Evolutionary conservation across 805 yeast genomes (phyloP).

Genomic region (Metschnikowia chrysomelidarum): DNA sequence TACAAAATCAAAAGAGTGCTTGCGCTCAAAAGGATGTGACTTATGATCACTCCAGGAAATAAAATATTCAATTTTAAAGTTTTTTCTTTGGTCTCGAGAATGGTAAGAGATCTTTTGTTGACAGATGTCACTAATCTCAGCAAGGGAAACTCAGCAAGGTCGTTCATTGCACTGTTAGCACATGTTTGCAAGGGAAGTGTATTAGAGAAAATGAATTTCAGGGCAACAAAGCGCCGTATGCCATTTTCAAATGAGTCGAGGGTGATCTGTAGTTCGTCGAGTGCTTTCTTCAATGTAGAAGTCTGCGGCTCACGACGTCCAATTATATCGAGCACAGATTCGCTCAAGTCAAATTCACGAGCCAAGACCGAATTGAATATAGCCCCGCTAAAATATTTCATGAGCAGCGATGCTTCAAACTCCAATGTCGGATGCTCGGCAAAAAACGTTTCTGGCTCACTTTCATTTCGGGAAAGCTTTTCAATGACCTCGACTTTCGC

Average conservation of each 20-base stretch:
- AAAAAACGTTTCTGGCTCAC: constrained; percentile 20
- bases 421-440: constrained; percentile 16
- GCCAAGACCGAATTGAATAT: constrained; percentile 14
- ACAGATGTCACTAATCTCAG: constrained; percentile 7
- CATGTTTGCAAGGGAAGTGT: constrained; percentile 12
- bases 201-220: constrained; percentile 16
- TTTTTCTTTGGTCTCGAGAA: neutral
- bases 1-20: constrained; percentile 11
- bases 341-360: constrained; percentile 5
- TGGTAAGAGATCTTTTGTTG: constrained; percentile 1
- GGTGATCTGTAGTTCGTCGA: constrained; percentile 2
- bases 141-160: neutral
- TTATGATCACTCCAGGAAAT: constrained; percentile 6
- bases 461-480: constrained; percentile 39
- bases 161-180: constrained; percentile 4
- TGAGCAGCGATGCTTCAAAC: constrained; percentile 15
- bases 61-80: constrained; percentile 1
- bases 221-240: constrained; percentile 28
- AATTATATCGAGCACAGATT: constrained; percentile 11
- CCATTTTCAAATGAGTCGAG: constrained; percentile 22
- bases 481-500: constrained; percentile 33
- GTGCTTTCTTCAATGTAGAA: neutral
- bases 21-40: constrained; percentile 11
- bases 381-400: constrained; percentile 15
- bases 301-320: neutral